phyloP scores from a whole-genome alignment of 1,284 basidiomycete species.

The Trichosporon sp. region DNA sequence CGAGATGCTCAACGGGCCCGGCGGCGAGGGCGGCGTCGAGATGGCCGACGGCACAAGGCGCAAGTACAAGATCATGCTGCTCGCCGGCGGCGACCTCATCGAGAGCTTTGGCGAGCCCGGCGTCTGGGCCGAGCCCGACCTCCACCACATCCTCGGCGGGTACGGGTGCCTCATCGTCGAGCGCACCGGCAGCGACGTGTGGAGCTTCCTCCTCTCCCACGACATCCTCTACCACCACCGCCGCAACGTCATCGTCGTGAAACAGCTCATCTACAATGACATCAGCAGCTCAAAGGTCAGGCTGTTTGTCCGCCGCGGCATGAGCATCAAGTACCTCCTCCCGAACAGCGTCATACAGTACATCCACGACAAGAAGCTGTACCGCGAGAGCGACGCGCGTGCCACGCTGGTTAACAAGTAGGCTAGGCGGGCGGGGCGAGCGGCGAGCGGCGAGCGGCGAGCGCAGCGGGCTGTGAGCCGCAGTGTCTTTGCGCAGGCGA shows the following conservation, averaged over 20 bases:
- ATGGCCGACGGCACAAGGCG: conserved; percentile 46
- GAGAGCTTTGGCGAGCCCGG: conserved; percentile 91
- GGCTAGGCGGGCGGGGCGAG: too few species aligned
- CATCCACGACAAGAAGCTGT: conserved; percentile 61
- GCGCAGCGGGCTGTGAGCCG: background rate
- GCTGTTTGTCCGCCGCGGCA: conserved; percentile 83
- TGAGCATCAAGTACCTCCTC: conserved; percentile 88
- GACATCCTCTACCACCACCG: conserved; percentile 55
- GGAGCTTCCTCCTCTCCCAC: conserved; percentile 57
- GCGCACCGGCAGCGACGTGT: conserved; percentile 86
- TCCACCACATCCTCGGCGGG: conserved; percentile 90
- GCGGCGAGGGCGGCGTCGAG: conserved; percentile 52
- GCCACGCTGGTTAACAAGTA: background rate
- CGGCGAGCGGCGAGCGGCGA: background rate
- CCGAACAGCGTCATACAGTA: conserved; percentile 91
- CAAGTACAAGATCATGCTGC: conserved; percentile 70
- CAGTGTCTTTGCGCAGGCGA: too few species aligned
- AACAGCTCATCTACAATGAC: conserved; percentile 97
- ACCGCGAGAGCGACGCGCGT: conserved; percentile 24
- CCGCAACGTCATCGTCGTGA: conserved; percentile 87
- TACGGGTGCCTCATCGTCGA: conserved; percentile 96
- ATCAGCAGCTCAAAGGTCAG: conserved; percentile 91
- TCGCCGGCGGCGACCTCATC: conserved; percentile 95
- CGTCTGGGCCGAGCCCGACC: conserved; percentile 92
- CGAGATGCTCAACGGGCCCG: conserved; percentile 79